These are phyloP conservation scores for Imleria badia DNA, from an alignment of 768 basidiomycete genomes.

Conservation along the genomic window DNA sequence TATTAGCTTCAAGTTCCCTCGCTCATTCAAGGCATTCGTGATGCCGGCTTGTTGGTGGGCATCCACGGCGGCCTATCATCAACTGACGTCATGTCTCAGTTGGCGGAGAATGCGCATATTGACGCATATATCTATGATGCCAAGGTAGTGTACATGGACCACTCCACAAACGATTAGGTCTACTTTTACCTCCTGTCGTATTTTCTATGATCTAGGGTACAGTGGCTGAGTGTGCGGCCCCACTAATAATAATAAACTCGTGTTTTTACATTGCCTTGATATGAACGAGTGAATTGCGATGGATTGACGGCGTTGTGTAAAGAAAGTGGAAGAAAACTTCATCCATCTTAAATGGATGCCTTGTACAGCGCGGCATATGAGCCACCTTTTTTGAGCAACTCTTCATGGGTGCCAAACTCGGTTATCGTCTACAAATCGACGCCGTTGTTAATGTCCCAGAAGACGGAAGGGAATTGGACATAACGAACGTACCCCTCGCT, in stretches of 20 bases:
- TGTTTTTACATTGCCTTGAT: slow-evolving; percentile 24
- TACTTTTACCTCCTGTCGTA: slow-evolving; percentile 23
- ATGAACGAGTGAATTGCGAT: slow-evolving; percentile 15
- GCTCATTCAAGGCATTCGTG: slow-evolving; percentile 83
- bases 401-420: slow-evolving; percentile 75
- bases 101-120: slow-evolving; percentile 49
- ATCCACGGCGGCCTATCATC: slow-evolving; percentile 64
- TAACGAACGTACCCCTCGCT: slow-evolving; percentile 54
- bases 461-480: slow-evolving; percentile 5
- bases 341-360: slow-evolving; percentile 54
- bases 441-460: slow-evolving; percentile 23
- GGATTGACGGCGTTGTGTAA: slow-evolving; percentile 10
- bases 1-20: slow-evolving; percentile 79
- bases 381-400: slow-evolving; percentile 57
- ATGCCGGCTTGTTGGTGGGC: slow-evolving; percentile 84
- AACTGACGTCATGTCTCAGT: slow-evolving; percentile 36
- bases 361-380: slow-evolving; percentile 69
- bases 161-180: slow-evolving; percentile 47
- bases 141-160: slow-evolving; percentile 66
- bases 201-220: slow-evolving; percentile 28
- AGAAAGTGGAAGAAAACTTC: neutral
- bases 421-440: slow-evolving; percentile 54
- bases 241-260: slow-evolving; percentile 16
- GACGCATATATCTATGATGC: slow-evolving; percentile 71
- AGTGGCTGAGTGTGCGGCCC: slow-evolving; percentile 18